phyloP scores from a whole-genome alignment of 306 rosid genomes.

The Begonia loranthoides region DNA sequence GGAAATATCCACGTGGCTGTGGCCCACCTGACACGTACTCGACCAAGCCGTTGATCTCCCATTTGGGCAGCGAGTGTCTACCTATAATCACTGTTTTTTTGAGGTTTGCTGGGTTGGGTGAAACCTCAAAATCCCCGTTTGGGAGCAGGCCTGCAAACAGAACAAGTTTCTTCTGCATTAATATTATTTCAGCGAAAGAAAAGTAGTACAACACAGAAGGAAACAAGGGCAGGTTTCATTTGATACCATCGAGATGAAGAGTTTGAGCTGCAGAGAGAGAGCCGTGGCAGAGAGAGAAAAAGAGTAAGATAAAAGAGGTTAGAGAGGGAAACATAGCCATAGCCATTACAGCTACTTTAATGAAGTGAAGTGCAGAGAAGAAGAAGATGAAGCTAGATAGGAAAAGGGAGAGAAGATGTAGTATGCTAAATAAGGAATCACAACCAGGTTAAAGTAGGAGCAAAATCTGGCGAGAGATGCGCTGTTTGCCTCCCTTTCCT shows the following conservation, averaged over 20 bases:
- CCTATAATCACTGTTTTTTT: constrained; percentile 37
- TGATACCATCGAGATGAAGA: not conserved
- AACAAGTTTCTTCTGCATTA: too few species aligned
- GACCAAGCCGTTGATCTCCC: constrained; percentile 42
- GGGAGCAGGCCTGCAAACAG: constrained; percentile 21
- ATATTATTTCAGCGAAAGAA: not conserved
- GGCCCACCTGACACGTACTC: constrained; percentile 45
- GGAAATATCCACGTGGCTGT: constrained; percentile 40
- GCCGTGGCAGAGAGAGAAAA: not conserved
- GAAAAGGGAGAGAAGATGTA: not conserved
- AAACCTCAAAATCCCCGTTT: constrained; percentile 37
- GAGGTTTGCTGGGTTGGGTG: constrained; percentile 23
- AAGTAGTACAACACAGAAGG: not conserved
- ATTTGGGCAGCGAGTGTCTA: constrained; percentile 35
- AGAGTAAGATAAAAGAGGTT: not conserved
- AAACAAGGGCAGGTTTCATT: not conserved
- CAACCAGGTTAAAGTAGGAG: not conserved
- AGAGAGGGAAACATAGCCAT: not conserved
- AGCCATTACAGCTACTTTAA: too few species aligned
- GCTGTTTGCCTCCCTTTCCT: not conserved
- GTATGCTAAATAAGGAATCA: too few species aligned
- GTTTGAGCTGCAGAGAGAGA: not conserved
- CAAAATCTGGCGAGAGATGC: not conserved
- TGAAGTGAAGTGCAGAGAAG: not conserved
- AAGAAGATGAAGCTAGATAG: not conserved